Evolutionary conservation across 768 basidiomycete genomes (phyloP), one percentile per base, ranked within the genome.

Genomic region (Pisolithus orientalis): DNA sequence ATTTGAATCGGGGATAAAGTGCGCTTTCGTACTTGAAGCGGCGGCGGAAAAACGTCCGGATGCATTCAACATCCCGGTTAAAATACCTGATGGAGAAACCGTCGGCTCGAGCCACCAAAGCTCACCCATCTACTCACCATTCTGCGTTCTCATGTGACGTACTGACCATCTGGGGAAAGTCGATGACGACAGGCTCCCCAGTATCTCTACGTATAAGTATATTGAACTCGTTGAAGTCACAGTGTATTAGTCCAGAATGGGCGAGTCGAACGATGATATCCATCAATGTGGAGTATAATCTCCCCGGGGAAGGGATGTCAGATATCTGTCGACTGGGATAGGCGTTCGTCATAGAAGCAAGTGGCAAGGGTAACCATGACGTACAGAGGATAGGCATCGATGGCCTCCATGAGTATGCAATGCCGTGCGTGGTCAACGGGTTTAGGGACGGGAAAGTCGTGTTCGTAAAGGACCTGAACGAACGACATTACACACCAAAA

Each of bases 151-250:
- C 82, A 59, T 99, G 96, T 44, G 93, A 89, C 27, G 90, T 94
- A 75, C 89, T 92, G 69, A 98, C 92, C 95, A 98, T 97, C 73
- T 99, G 96, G 7, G 96, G 96, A 67, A 99, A 99, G 73, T 99
- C 96, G 61, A 99, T 99, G 40, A 99, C 83, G 49, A 97, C 71
- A 6, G 94, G 90, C 60, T 91, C 84, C 10, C 80, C 80, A 43
- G 70, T 74, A 49, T 85, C 84, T 44, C 89, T 81, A 37, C 80
- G 80, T 60, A 99, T 93, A 55, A 99, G 83, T 58, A 99, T 94
- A 68, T 99, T 98, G 75, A 98, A 99, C 65, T 99, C 96, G 71
- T 99, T 99, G 72, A 90, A 99, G 62, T 99, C 96, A 39, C 96
- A 94, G 62, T 99, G 96, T 48, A 99, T 98, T n/a, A 99, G 79